Base-by-base conservation (phyloP, 345 rosid species). In the Euphorbia peplus region DNA sequence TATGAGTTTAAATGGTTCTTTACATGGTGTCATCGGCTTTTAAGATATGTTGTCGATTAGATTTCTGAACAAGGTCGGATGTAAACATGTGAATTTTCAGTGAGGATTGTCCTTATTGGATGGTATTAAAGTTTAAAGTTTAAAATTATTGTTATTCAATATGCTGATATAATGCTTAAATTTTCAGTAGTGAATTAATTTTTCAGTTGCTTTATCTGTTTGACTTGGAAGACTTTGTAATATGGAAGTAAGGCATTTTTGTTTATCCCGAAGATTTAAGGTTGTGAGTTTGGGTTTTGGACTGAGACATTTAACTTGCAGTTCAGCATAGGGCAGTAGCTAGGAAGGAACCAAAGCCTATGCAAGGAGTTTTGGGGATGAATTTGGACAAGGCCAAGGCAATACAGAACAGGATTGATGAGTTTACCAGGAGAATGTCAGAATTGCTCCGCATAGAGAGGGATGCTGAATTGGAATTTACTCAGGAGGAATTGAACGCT, bases 401-500 rank as follows among this genome's bases (percentile, higher is more conserved):
- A 48, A 86, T 93, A 70, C 97, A 89, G 69, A 66, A 63, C n/a
- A 84, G 90, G 81, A 88, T 93, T 63, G 91, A 89, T 54, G 90
- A 88, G 65, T 88, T 84, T 60, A 81, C 95, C 0, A 74, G 76
- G 69, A 51, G 35, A 11, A 93, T 91, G 97, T 93, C 98, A 1
- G 92, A 85, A 69, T 70, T 93, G 63, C 98, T 93, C 78, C 87
- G 81, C 10, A 84, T 91, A 68, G 97, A 93, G 80, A 84, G 97
- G 79, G 97, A 93, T 80, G 85, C 92, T 12, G 98, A 93, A 66
- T 71, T 93, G 80, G 98, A 93, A 80, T 90, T 85, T 61, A 93
- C 98, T 0, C 98, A 91, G 73, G 97, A 93, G 80, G 98, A 93
- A 74, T 74, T 93, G 62, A 79, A 93, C 83, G 98, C 95, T 51